phyloP scores from a whole-genome alignment of 2,329 filamentous ascomycete species.

The Cylindrodendrum hubeiense region DNA sequence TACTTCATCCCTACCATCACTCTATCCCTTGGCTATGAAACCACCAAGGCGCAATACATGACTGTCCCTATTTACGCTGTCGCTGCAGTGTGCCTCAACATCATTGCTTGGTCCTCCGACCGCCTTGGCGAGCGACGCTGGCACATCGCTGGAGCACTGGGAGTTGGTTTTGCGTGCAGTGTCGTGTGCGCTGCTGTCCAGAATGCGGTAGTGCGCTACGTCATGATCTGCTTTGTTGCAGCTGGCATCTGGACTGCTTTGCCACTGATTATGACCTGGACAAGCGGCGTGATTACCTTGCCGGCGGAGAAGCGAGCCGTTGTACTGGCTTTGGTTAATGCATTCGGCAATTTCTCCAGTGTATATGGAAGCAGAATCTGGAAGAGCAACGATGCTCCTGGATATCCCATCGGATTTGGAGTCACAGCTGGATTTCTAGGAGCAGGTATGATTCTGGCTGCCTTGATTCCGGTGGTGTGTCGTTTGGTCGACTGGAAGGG shows the following conservation, averaged over 20 bases:
- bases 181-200: slow-evolving; percentile 7
- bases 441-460: slow-evolving; percentile 40
- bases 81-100: slow-evolving; percentile 2
- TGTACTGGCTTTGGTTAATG: slow-evolving; percentile 21
- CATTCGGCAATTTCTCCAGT: slow-evolving; percentile 22
- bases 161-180: not conserved
- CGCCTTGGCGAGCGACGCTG: slow-evolving; percentile 14
- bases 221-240: slow-evolving; percentile 29
- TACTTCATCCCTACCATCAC: slow-evolving; percentile 68
- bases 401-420: slow-evolving; percentile 45
- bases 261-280: slow-evolving; percentile 29
- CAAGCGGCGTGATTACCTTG: slow-evolving; percentile 10
- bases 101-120: slow-evolving; percentile 22
- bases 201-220: slow-evolving; percentile 9
- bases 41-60: slow-evolving; percentile 49
- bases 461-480: slow-evolving; percentile 38
- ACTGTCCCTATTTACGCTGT: slow-evolving; percentile 20
- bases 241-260: slow-evolving; percentile 16
- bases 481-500: slow-evolving; percentile 24
- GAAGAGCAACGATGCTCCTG: slow-evolving; percentile 46
- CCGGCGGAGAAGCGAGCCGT: slow-evolving; percentile 23
- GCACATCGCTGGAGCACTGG: slow-evolving; percentile 14
- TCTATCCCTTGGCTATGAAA: slow-evolving; percentile 59
- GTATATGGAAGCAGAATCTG: slow-evolving; percentile 25
- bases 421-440: slow-evolving; percentile 47